Evolutionary conservation across 2,329 filamentous ascomycete species (phyloP), one percentile per base, ranked within the genome.

Genomic region (Tolypocladium sp.): DNA sequence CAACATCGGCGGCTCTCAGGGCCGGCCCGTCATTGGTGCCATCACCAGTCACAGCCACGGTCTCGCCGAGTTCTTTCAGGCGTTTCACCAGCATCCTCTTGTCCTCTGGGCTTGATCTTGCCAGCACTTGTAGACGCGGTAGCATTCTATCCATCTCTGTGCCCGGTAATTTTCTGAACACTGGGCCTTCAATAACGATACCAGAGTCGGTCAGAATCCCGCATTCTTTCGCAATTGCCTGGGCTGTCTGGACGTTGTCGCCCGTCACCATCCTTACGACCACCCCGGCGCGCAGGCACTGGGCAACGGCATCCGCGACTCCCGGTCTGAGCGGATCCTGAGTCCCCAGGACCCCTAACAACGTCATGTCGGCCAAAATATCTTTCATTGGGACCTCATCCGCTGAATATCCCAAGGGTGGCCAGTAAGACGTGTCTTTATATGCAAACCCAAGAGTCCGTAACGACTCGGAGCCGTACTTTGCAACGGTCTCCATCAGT

Each of bases 361-460:
- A 88, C 2, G 82, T 85, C 83, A 94, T 89, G 51, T 85, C 79
- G 46, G 78, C 74, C 53, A 80, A 74, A 8, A 35, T n/a, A 1
- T 52, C 7, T n/a, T n/a, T 27, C 20, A 52, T 12, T 2, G 46
- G 46, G 8, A 35, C 30, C 46, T 52, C 46, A 10, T 52, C 46
- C 17, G 27, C 17, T 12, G 46, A n/a, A 52, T n/a, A 10, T n/a
- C 46, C 46, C 61, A 88, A 82, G 22, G 79, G 86, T n/a, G 89
- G 89, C 84, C 87, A 90, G 58, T 74, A 77, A 30, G 84, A 79
- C 60, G 89, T 90, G 63, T 93, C 90, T 52, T 83, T 82, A 71
- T 90, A 92, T 4, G 89, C 79, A 62, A 92, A 78, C 22, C 83
- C 88, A 59, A 92, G 91, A 0, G 88, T 91, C 57, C 90, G 84